Conservation (phyloP, 306 rosid species). For the Corylus americana region DNA sequence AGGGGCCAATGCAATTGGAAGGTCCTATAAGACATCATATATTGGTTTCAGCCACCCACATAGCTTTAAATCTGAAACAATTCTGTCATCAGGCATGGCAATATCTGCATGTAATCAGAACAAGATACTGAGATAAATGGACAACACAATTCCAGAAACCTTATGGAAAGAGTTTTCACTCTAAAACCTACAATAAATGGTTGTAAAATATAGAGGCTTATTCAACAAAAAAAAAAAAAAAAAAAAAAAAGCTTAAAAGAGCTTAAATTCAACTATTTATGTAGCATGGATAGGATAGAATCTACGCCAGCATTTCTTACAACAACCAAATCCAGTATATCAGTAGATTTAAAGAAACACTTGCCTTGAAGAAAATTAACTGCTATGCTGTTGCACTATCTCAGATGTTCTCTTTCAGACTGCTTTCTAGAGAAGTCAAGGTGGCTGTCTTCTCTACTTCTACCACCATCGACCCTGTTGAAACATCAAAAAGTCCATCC, state of each 20-base stretch:
- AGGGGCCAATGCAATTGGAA: neutral
- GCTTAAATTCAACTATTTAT: constrained; percentile 6
- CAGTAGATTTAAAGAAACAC: constrained; percentile 7
- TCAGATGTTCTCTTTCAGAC: constrained; percentile 38
- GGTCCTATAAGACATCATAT: neutral
- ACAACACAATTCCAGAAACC: neutral
- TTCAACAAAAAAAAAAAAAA: too few relatives aligned
- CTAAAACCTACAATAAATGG: neutral
- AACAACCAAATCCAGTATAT: constrained; percentile 24
- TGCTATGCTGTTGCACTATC: constrained; percentile 11
- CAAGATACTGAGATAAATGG: constrained; percentile 10
- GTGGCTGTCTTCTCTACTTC: constrained; percentile 34
- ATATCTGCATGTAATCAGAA: constrained; percentile 2
- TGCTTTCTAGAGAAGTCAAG: constrained; percentile 27
- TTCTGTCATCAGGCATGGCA: neutral
- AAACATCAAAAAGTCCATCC: constrained; percentile 28
- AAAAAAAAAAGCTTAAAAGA: constrained; percentile 4
- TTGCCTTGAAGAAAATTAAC: neutral
- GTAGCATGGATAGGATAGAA: constrained; percentile 17
- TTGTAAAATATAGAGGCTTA: neutral
- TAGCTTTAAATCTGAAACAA: neutral
- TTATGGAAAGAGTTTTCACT: neutral
- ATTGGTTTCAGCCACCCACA: neutral
- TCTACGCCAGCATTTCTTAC: constrained; percentile 14
- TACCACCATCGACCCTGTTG: constrained; percentile 33